Evolutionary conservation across 768 basidiomycete species (phyloP).

Genomic region (Lentinula edodes): DNA sequence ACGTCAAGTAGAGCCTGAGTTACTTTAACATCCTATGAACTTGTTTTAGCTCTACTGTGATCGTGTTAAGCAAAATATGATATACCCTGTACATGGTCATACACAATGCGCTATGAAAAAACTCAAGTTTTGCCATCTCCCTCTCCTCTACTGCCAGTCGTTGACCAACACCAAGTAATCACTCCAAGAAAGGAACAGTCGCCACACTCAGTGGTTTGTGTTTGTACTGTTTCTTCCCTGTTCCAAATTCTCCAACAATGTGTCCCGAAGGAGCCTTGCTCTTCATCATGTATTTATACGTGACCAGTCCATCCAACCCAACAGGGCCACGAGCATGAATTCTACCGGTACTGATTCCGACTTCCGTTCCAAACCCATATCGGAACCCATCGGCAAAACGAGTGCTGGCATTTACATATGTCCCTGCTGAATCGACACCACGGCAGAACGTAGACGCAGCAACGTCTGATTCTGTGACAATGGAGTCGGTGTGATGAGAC

Average conservation of each 20-base stretch:
- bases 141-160: background rate
- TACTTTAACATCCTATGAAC: too few species aligned
- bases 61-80: background rate
- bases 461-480: slow-evolving; percentile 74
- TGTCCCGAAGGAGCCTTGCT: slow-evolving; percentile 75
- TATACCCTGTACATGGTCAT: background rate
- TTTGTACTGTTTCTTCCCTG: slow-evolving; percentile 70
- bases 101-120: background rate
- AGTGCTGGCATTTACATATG: slow-evolving; percentile 92
- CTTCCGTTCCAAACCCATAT: slow-evolving; percentile 97
- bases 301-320: slow-evolving; percentile 88
- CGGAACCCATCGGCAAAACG: slow-evolving; percentile 96
- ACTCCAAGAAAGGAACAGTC: slow-evolving; percentile 40
- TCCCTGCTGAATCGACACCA: slow-evolving; percentile 88
- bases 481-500: slow-evolving; percentile 92
- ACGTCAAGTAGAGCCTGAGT: too few species aligned
- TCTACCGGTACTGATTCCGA: slow-evolving; percentile 94
- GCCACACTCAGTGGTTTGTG: slow-evolving; percentile 45
- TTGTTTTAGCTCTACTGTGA: too few species aligned
- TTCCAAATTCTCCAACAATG: slow-evolving; percentile 81
- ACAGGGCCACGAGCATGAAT: slow-evolving; percentile 97
- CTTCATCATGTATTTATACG: slow-evolving; percentile 92
- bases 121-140: background rate
- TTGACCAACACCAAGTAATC: background rate
- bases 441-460: slow-evolving; percentile 73